Percentiles rank a stretch among this genome's conserved stretches.
phyloP scores from a whole-genome alignment of 345 rosid genomes.

The Atalantia buxifolia region DNA sequence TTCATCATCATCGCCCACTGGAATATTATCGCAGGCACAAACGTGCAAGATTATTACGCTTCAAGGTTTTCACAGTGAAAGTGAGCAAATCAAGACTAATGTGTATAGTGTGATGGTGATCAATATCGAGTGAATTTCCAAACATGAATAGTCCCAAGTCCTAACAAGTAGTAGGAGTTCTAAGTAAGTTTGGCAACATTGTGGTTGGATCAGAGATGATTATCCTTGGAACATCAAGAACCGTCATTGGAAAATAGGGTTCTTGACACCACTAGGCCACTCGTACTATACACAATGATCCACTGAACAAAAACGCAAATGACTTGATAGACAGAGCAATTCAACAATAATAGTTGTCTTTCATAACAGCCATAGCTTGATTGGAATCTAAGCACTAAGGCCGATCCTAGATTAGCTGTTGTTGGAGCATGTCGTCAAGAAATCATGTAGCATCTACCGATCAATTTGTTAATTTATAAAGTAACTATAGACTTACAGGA shows the following conservation, averaged over 20 bases:
- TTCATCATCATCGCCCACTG: not conserved
- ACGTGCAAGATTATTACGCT: not conserved
- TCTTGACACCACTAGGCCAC: not conserved
- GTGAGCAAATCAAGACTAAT: not conserved
- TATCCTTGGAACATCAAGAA: not conserved
- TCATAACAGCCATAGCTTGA: not conserved
- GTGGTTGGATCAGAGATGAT: not conserved
- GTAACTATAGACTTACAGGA: constrained; percentile 54
- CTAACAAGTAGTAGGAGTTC: not conserved
- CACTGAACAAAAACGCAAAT: not conserved
- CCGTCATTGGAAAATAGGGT: not conserved
- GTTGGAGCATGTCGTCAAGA: not conserved
- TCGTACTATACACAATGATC: not conserved
- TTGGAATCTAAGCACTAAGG: not conserved
- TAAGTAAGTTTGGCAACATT: not conserved
- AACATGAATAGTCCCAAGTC: not conserved
- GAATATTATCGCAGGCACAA: not conserved
- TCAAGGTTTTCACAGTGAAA: not conserved
- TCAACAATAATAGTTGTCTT: not conserved
- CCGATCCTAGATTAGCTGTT: not conserved
- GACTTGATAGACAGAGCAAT: not conserved
- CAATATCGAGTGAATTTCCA: not conserved
- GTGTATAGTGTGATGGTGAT: not conserved
- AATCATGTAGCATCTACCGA: constrained; percentile 5
- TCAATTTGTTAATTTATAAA: not conserved